Evolutionary conservation across 2,329 filamentous ascomycete species (phyloP).

Genomic region (Alternaria brassicae): DNA sequence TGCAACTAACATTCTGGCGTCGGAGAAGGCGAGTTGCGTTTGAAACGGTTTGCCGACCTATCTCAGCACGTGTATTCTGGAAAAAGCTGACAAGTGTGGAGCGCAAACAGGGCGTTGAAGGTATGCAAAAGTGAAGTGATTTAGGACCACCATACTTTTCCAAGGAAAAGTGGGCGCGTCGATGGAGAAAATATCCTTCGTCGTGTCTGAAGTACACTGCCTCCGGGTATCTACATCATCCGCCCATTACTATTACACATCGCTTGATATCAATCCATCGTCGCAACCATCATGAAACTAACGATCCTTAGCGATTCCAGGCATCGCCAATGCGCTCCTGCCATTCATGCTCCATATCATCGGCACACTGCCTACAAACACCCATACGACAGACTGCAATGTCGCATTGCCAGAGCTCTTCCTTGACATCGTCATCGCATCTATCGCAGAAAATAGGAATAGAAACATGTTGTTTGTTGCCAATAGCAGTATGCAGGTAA

Average conservation of each 20-base stretch:
- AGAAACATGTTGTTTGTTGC: slow-evolving; percentile 25
- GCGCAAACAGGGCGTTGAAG: neutral
- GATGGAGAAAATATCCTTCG: neutral
- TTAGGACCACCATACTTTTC: neutral
- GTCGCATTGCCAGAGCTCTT: slow-evolving; percentile 31
- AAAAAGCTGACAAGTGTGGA: neutral
- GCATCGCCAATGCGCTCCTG: slow-evolving; percentile 13
- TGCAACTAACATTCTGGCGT: neutral
- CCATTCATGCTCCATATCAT: slow-evolving; percentile 28
- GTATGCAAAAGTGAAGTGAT: neutral
- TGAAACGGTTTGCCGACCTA: neutral
- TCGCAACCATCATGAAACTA: neutral
- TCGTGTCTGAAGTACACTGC: neutral
- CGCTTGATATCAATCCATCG: neutral
- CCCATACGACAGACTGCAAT: slow-evolving; percentile 26
- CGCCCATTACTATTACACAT: neutral
- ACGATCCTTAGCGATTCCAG: neutral
- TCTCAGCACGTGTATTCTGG: neutral
- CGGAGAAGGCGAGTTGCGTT: neutral
- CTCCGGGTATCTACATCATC: neutral
- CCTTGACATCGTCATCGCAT: slow-evolving; percentile 23
- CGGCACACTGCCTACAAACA: slow-evolving; percentile 28
- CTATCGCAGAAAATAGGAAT: slow-evolving; percentile 28
- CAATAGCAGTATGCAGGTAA: slow-evolving; percentile 19
- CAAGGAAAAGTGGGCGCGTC: neutral